phyloP scores from a whole-genome alignment of 805 yeast species.

The Schizosaccharomyces pombe region DNA sequence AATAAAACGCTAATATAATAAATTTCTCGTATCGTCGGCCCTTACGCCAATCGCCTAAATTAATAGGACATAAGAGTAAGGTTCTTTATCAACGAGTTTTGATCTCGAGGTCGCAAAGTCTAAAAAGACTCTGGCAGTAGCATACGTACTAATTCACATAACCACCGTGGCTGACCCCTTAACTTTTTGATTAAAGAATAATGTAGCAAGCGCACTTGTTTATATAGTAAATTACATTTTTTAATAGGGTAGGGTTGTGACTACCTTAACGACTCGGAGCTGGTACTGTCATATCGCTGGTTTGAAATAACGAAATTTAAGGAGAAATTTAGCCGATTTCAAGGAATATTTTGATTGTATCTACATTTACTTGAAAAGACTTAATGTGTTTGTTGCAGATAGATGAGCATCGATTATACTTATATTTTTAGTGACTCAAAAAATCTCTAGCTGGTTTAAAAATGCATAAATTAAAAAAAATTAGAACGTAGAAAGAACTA shows the following conservation, averaged over 20 bases:
- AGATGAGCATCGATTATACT: too few species aligned
- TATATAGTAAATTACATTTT: background rate
- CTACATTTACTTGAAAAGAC: too few species aligned
- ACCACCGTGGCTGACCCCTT: constrained; percentile 3
- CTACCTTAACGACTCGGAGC: background rate
- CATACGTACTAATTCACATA: background rate
- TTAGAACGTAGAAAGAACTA: background rate
- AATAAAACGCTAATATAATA: background rate
- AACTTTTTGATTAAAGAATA: background rate
- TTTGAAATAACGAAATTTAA: too few species aligned
- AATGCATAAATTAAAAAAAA: background rate
- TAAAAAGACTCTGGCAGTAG: background rate
- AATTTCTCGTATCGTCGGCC: constrained; percentile 4
- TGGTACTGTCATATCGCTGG: too few species aligned
- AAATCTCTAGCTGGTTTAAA: background rate
- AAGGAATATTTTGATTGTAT: too few species aligned
- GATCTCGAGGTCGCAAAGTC: constrained; percentile 3
- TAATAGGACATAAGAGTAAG: constrained; percentile 3
- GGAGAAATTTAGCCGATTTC: too few species aligned
- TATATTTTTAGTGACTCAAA: background rate
- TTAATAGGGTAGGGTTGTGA: background rate
- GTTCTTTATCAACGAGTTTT: constrained; percentile 3
- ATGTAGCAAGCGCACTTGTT: background rate
- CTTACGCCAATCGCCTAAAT: constrained; percentile 3
- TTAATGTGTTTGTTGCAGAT: too few species aligned